These are phyloP conservation scores for Fonsecaea pugnacius DNA, from an alignment of 2,329 filamentous ascomycete species.

Conservation along the genomic window DNA sequence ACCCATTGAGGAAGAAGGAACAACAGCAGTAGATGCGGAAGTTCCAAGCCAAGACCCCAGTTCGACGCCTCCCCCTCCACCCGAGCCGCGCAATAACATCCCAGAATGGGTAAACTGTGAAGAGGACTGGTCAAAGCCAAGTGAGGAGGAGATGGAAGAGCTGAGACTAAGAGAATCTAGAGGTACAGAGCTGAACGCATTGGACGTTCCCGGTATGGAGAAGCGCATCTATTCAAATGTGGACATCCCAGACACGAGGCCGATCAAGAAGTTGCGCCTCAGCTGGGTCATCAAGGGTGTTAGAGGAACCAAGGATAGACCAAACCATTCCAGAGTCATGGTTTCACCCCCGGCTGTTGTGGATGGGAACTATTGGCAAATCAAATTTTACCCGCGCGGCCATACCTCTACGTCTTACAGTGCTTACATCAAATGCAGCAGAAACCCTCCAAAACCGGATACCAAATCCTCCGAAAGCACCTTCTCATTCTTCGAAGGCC, in stretches of 20 bases:
- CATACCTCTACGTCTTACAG: conserved; percentile 64
- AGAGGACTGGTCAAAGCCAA: conserved; percentile 61
- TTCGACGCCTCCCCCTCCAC: conserved; percentile 9
- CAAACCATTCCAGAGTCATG: conserved; percentile 63
- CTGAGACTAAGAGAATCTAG: conserved; percentile 61
- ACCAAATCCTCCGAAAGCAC: conserved; percentile 45
- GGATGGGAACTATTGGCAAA: conserved; percentile 66
- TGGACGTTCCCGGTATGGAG: conserved; percentile 56
- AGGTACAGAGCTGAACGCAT: conserved; percentile 57
- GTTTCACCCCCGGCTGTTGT: conserved; percentile 60
- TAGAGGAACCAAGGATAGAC: conserved; percentile 64
- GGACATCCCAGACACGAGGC: conserved; percentile 62
- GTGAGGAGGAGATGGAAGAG: conserved; percentile 62
- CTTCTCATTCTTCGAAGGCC: conserved; percentile 48
- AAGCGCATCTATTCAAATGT: conserved; percentile 59
- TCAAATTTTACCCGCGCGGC: conserved; percentile 68
- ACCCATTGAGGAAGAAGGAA: neutral
- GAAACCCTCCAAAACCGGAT: conserved; percentile 49
- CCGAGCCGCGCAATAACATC: conserved; percentile 12
- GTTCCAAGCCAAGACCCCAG: conserved; percentile 4
- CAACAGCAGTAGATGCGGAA: neutral
- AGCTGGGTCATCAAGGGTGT: conserved; percentile 64
- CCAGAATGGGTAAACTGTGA: conserved; percentile 59
- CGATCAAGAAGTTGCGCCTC: conserved; percentile 59
- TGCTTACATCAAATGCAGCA: conserved; percentile 66